Percentiles rank a stretch among this genome's conserved stretches.
These are phyloP conservation scores for Ascomycota sp. DNA, from an alignment of 2,329 filamentous ascomycete species.

Conservation along the genomic window DNA sequence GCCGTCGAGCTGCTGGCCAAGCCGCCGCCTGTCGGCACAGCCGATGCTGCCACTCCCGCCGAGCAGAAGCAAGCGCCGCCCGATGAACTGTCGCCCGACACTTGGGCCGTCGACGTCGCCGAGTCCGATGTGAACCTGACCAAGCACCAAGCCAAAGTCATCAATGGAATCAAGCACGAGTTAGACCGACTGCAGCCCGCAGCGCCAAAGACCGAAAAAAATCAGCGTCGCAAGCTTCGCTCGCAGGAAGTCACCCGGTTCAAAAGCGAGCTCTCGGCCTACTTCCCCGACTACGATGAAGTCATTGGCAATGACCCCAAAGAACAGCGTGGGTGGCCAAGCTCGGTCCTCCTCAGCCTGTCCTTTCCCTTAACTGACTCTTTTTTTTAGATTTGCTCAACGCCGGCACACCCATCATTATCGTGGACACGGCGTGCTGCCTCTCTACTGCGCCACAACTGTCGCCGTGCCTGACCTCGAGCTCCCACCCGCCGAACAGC, in stretches of 20 bases:
- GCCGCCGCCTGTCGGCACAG: constrained; percentile 3
- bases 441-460: constrained; percentile 5
- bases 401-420: constrained; percentile 49
- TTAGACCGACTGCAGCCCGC: constrained; percentile 33
- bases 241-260: constrained; percentile 70
- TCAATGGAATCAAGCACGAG: constrained; percentile 42
- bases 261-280: constrained; percentile 79
- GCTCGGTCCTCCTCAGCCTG: neutral
- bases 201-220: constrained; percentile 17
- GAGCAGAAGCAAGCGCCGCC: too few species aligned
- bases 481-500: constrained; percentile 6
- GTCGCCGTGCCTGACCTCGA: constrained; percentile 8
- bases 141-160: constrained; percentile 35
- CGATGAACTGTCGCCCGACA: too few species aligned
- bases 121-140: constrained; percentile 15
- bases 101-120: too few species aligned
- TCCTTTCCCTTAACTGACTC: neutral
- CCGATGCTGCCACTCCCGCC: too few species aligned
- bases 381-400: constrained; percentile 45
- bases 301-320: constrained; percentile 71
- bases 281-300: constrained; percentile 89
- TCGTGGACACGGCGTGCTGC: constrained; percentile 36
- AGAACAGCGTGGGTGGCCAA: constrained; percentile 47
- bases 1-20: constrained; percentile 28
- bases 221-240: constrained; percentile 58